A percentile compares a stretch with the other conserved stretches of the same genome.
Evolutionary conservation across 164 flowering plant genomes (phyloP).

Genomic region (Macadamia integrifolia): DNA sequence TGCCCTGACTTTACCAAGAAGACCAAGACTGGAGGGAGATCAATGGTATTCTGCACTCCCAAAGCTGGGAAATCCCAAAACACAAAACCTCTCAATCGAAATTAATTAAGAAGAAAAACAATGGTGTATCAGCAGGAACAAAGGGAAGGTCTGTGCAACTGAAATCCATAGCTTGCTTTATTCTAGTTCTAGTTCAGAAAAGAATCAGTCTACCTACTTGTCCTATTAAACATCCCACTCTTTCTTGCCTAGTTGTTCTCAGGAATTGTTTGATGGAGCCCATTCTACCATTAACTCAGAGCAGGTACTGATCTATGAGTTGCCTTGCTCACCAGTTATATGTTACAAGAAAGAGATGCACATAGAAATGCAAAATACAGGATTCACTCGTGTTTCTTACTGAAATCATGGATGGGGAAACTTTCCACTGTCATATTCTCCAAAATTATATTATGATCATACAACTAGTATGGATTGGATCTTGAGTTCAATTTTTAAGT

Average conservation of each 20-base stretch:
- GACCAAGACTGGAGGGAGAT: slow-evolving; percentile 15
- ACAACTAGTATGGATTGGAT: too few species aligned
- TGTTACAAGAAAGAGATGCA: too few species aligned
- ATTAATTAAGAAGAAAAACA: background rate
- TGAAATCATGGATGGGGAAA: too few species aligned
- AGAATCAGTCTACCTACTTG: background rate
- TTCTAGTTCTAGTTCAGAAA: background rate
- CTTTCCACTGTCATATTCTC: too few species aligned
- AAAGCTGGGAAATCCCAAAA: slow-evolving; percentile 12
- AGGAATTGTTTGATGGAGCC: background rate
- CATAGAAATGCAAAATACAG: too few species aligned
- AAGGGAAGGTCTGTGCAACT: slow-evolving; percentile 14
- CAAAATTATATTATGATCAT: too few species aligned
- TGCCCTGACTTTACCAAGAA: slow-evolving; percentile 27
- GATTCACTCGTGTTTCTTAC: too few species aligned
- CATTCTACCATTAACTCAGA: background rate
- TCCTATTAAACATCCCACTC: background rate
- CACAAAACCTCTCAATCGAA: slow-evolving; percentile 1
- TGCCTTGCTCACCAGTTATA: too few species aligned
- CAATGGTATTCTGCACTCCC: slow-evolving; percentile 14
- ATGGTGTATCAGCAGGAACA: background rate
- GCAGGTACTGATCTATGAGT: slow-evolving; percentile 4
- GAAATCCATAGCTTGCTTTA: background rate
- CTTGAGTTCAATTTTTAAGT: too few species aligned
- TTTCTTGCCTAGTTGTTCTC: background rate